Conservation (phyloP, 352 stramenopile genomes). For the Phytophthora litchii region DNA sequence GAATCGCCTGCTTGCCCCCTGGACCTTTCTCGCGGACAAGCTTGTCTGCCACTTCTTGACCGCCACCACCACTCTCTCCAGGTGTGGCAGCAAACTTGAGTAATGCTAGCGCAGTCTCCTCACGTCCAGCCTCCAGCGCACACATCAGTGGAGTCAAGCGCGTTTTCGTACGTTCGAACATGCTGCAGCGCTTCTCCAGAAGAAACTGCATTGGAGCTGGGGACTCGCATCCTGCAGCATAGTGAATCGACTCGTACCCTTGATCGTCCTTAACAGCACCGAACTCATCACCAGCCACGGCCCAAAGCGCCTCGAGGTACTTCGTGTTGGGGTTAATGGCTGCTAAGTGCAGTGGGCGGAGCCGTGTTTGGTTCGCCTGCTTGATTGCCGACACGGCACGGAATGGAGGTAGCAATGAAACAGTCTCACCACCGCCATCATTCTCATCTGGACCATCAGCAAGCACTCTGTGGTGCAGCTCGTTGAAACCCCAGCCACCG, state of each 20-base stretch:
- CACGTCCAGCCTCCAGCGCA: constrained; percentile 45
- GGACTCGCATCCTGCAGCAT: constrained; percentile 60
- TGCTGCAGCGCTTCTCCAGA: constrained; percentile 54
- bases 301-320: constrained; percentile 68
- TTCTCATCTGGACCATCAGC: constrained; percentile 1
- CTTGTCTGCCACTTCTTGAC: constrained; percentile 52
- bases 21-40: constrained; percentile 55
- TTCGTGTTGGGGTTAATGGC: constrained; percentile 77
- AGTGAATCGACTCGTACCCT: constrained; percentile 73
- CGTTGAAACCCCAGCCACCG: constrained; percentile 48
- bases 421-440: neutral
- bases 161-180: constrained; percentile 65
- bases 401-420: constrained; percentile 51
- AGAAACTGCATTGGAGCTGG: constrained; percentile 64
- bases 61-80: constrained; percentile 31
- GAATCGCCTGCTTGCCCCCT: constrained; percentile 59
- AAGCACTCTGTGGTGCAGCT: constrained; percentile 31
- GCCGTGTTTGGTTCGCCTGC: constrained; percentile 58
- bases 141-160: constrained; percentile 72
- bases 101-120: constrained; percentile 66
- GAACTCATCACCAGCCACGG: constrained; percentile 54
- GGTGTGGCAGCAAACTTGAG: constrained; percentile 38
- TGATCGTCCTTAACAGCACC: constrained; percentile 59
- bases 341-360: constrained; percentile 76
- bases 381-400: constrained; percentile 72